Evolutionary conservation across 2,329 filamentous ascomycete genomes (phyloP).

Genomic region (Waltergamsia citrina): DNA sequence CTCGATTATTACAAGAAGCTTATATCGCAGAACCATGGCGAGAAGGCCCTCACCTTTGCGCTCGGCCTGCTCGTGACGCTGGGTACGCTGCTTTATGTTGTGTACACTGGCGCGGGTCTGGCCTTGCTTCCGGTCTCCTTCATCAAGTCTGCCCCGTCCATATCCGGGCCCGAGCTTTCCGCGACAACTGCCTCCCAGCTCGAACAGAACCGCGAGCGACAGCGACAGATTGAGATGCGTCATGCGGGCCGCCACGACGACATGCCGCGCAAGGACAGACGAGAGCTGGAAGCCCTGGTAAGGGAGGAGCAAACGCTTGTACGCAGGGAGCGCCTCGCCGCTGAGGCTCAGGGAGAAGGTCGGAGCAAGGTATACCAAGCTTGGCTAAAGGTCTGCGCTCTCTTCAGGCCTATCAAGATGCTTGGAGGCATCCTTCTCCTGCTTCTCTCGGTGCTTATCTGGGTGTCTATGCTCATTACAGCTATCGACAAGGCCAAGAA

Average conservation of each 20-base stretch:
- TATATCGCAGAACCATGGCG: constrained; percentile 70
- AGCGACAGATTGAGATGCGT: constrained; percentile 82
- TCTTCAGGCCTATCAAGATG: constrained; percentile 84
- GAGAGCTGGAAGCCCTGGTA: constrained; percentile 77
- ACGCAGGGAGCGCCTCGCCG: constrained; percentile 77
- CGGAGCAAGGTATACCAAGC: constrained; percentile 60
- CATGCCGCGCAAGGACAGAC: constrained; percentile 74
- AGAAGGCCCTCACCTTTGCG: constrained; percentile 84
- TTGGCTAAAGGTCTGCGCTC: constrained; percentile 73
- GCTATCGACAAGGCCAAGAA: constrained; percentile 95
- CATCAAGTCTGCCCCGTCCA: constrained; percentile 82
- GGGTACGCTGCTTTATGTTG: constrained; percentile 73
- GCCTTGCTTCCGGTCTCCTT: constrained; percentile 82
- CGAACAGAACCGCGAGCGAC: constrained; percentile 80
- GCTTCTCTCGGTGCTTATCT: constrained; percentile 64
- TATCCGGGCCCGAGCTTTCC: constrained; percentile 72
- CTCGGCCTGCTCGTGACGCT: constrained; percentile 82
- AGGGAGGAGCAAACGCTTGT: constrained; percentile 90
- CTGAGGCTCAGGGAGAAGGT: constrained; percentile 72
- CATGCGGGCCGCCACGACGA: constrained; percentile 66
- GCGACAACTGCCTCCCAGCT: constrained; percentile 73
- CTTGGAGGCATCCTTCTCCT: constrained; percentile 74
- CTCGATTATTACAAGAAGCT: constrained; percentile 88
- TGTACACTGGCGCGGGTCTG: constrained; percentile 84
- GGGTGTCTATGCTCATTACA: constrained; percentile 89